Percentiles rank a stretch among this genome's conserved stretches.
Evolutionary conservation across 805 yeast species (phyloP).

Genomic region (Suhomyces sp.): DNA sequence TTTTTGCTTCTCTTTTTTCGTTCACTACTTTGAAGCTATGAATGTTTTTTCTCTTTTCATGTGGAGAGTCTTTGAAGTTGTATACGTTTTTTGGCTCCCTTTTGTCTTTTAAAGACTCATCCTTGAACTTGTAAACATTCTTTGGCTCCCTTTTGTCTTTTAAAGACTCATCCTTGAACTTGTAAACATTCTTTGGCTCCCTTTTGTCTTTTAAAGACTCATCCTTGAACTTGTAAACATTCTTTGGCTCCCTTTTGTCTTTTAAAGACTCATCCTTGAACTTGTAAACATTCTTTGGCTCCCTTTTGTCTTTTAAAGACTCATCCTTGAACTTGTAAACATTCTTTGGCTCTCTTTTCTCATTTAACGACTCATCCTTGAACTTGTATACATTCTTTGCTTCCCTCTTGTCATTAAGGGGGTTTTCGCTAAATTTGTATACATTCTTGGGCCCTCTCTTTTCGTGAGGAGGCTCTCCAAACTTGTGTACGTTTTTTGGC

Average conservation of each 20-base stretch:
- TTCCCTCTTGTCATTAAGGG: background rate
- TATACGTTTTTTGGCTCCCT: background rate
- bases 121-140: background rate
- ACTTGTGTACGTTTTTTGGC: slow-evolving; percentile 8
- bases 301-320: background rate
- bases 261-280: background rate
- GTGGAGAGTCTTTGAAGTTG: background rate
- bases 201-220: background rate
- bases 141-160: background rate
- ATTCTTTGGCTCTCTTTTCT: background rate
- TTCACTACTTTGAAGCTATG: background rate
- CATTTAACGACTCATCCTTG: background rate
- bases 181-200: background rate
- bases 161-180: background rate
- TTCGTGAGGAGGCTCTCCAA: background rate
- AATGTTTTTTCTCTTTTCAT: background rate
- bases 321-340: background rate
- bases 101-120: background rate
- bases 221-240: background rate
- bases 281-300: background rate
- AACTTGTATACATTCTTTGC: background rate
- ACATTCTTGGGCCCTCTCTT: slow-evolving; percentile 1
- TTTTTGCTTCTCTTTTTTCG: background rate
- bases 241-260: background rate
- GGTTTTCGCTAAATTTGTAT: background rate